Evolutionary conservation across 306 rosid genomes (phyloP), one percentile per base, ranked within the genome.

Genomic region (Acacia acuminata): DNA sequence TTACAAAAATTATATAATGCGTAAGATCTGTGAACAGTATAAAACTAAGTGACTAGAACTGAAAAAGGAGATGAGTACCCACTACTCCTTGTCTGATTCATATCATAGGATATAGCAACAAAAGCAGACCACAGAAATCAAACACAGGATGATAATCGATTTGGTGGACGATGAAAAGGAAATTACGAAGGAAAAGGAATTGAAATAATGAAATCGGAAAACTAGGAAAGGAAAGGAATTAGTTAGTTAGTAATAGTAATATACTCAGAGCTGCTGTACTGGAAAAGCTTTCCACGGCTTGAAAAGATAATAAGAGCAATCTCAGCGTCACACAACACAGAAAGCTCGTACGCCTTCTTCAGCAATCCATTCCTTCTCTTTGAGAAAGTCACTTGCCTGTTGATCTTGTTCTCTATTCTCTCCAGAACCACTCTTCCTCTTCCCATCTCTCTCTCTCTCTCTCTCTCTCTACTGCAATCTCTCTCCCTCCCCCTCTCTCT

Each of bases 321-420:
- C 73, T 91, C 94, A 79, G 93, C 96, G 81, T 94, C 98, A 15
- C 98, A 94, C 2, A 89, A 86, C 73, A 94, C 94, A 50, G 94
- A 90, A 14, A 94, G 94, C 89, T 94, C 98, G 32, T 78, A 86
- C 2, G 97, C 96, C 82, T 94, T 94, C 97, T 94, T 94, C 60
- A 91, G 78, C 84, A 94, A 85, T 22, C 98, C 96, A 66, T 86
- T 88, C 51, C 96, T 88, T 0, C 98, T 66, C 88, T 94, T 92
- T 71, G 98, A 86, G 82, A 94, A 94, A 4, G 94, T 91, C 16
- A 94, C 98, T 85, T 92, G 97, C 14, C 97, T 80, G 73, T 92
- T 94, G 60, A 89, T 91, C 85, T 90, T 94, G 91, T 92, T 94
- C 87, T 94, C 93, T 83, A 94, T 94, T 81, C 94, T 94, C 88